phyloP scores from a whole-genome alignment of 139 green algal genomes.

The Closterium sp. region DNA sequence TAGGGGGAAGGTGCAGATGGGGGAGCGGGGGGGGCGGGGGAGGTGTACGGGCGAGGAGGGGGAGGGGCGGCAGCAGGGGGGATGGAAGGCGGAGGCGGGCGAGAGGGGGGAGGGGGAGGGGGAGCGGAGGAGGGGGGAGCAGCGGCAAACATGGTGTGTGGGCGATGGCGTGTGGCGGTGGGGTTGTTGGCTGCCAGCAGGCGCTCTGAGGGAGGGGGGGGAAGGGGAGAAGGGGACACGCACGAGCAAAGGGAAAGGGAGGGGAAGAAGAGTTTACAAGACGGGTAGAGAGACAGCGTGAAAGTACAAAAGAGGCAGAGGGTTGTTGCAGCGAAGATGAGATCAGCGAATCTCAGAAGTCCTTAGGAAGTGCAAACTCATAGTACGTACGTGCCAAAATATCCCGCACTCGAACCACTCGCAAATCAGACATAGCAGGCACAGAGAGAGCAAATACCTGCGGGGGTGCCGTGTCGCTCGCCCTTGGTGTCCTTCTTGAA shows the following conservation, averaged over 20 bases:
- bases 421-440: too few species aligned
- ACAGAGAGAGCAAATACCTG: conserved; percentile 32
- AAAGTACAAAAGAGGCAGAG: conserved; percentile 1
- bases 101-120: conserved; percentile 7
- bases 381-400: not conserved
- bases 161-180: not conserved
- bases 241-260: not conserved
- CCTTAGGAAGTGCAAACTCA: not conserved
- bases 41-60: not conserved
- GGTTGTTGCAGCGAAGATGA: not conserved
- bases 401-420: too few species aligned
- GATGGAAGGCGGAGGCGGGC: not conserved
- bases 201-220: conserved; percentile 11
- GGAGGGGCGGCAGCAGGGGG: conserved; percentile 36
- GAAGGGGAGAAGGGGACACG: not conserved
- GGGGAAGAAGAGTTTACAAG: not conserved
- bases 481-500: conserved; percentile 97
- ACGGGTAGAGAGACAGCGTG: not conserved
- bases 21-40: not conserved
- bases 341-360: not conserved
- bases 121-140: conserved; percentile 5
- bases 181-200: conserved; percentile 35
- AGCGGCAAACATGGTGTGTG: conserved; percentile 42
- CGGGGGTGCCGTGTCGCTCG: conserved; percentile 92
- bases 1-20: not conserved